Evolutionary conservation across 441 rosid species (phyloP), one percentile per base, ranked within the genome.

Genomic region (Gossypium aridum): DNA sequence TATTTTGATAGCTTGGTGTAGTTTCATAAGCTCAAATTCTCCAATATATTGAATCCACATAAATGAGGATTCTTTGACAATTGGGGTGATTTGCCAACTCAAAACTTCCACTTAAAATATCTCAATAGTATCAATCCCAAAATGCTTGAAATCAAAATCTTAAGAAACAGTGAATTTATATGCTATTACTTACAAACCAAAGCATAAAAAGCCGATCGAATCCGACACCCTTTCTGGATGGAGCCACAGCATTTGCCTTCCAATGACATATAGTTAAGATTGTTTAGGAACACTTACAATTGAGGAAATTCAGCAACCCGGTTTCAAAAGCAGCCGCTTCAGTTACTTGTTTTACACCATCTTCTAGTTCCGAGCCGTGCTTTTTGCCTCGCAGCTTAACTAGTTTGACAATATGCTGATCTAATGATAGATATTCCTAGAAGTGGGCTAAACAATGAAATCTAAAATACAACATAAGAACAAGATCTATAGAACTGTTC

Each of bases 91-190:
- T 9, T 26, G 19, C 39, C n/a, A 61, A 61, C 43, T 26, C 65
- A 43, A 37, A 5, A 47, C 28, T 13, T 64, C 12, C 70, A 12
- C 53, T 64, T 34, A 0, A 64, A 39, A 65, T 64, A 64, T 64
- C 28, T 39, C 28, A 43, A 43, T 26, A 61, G 9, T 20, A 65
- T 65, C 54, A 65, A 23, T 12, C 55, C 54, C 31, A 22, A 39
- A 39, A 65, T 39, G 70, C 13, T 65, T 43, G 54, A 43, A 65
- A 43, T 43, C 54, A 66, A 45, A 66, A 66, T 66, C 55, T 45
- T 14, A 45, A 22, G 4, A 5, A 28, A 43, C 31, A 43, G 54
- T 47, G 17, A 66, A 43, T 20, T 20, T 45, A 22, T 28, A 45
- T 66, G 71, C 14, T 67, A 45, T 47, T 45, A 45, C 71, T 45